Evolutionary conservation across 768 basidiomycete species (phyloP), one percentile per base, ranked within the genome.

Genomic region (Pholiota conissans): DNA sequence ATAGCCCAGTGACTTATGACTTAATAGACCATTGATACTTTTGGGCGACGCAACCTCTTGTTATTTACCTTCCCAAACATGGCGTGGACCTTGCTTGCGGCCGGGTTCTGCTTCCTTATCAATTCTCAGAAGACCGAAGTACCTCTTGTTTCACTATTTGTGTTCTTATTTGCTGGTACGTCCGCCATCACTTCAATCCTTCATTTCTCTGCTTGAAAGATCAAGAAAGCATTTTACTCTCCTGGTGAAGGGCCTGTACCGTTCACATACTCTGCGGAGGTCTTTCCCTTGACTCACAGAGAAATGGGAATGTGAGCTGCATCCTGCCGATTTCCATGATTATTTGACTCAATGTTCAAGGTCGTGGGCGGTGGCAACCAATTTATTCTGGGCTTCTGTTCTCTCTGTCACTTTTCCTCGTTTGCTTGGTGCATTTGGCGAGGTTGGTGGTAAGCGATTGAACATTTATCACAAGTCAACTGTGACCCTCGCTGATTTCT

Each of bases 241-340:
- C 90, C 89, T 2, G 91, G 91, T 58, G 92, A 93, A 76, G 93
- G 93, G 0, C 93, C 93, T 6, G 93, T 95, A 8, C 93, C 93
- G 0, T 95, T 89, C 70, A 86, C 90, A 0, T 95, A 95, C 68
- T 93, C 91, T 5, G 93, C 93, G 3, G 94, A 95, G 71, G 92
- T 90, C 8, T 96, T 91, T 82, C 94, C 93, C 2, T 77, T 95
- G 46, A 87, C 87, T 39, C 83, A 90, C 59, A 79, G 91, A 63
- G 90, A 91, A 64, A 79, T 89, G 75, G 78, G 78, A 63, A 79
- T 79, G 78, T 77, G 53, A 62, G 73, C 58, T 7, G 29, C 37
- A 68, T 29, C 65, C 65, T 16, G 69, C 45, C 40, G 59, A 18
- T 69, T 80, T 13, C 71, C 72, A 71, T 59, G 71, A 1, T 68